These are phyloP conservation scores for Eutypella sp. DNA, from an alignment of 2,329 filamentous ascomycete species.

Conservation along the genomic window DNA sequence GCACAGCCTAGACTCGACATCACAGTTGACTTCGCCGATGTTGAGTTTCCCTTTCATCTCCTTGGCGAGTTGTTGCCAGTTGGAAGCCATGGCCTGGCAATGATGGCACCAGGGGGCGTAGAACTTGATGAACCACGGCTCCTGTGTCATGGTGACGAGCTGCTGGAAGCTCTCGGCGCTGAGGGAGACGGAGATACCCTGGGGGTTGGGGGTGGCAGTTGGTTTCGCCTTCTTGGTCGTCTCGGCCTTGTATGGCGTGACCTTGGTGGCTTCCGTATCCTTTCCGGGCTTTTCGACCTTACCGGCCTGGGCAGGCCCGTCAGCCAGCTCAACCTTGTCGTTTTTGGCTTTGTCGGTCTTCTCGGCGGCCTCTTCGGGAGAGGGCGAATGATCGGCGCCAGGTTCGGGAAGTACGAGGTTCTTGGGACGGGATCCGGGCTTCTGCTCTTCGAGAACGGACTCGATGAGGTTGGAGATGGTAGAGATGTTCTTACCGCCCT, in stretches of 20 bases:
- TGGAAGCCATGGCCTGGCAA: constrained; percentile 87
- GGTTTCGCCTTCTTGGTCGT: constrained; percentile 44
- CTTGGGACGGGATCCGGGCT: constrained; percentile 73
- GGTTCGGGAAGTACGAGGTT: constrained; percentile 64
- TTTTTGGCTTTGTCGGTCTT: constrained; percentile 12
- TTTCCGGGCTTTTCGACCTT: constrained; percentile 11
- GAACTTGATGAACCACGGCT: constrained; percentile 98
- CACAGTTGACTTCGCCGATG: constrained; percentile 94
- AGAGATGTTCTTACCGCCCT: constrained; percentile 63
- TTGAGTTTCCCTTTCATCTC: constrained; percentile 89
- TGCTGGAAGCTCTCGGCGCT: constrained; percentile 82
- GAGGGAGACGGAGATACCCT: constrained; percentile 69
- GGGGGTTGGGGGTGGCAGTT: constrained; percentile 61
- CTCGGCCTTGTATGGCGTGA: constrained; percentile 27
- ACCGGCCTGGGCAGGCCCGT: constrained; percentile 19
- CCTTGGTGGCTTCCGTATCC: neutral
- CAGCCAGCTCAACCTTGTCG: constrained; percentile 20
- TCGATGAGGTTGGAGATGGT: constrained; percentile 69
- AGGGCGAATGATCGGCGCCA: constrained; percentile 50
- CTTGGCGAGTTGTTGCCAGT: constrained; percentile 83
- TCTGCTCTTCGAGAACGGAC: constrained; percentile 67
- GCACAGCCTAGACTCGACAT: constrained; percentile 79
- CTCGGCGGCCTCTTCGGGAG: constrained; percentile 11
- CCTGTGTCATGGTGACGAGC: constrained; percentile 77
- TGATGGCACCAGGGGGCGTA: constrained; percentile 97